phyloP scores from a whole-genome alignment of 2,329 filamentous ascomycete genomes.

The Exophiala oligosperma region DNA sequence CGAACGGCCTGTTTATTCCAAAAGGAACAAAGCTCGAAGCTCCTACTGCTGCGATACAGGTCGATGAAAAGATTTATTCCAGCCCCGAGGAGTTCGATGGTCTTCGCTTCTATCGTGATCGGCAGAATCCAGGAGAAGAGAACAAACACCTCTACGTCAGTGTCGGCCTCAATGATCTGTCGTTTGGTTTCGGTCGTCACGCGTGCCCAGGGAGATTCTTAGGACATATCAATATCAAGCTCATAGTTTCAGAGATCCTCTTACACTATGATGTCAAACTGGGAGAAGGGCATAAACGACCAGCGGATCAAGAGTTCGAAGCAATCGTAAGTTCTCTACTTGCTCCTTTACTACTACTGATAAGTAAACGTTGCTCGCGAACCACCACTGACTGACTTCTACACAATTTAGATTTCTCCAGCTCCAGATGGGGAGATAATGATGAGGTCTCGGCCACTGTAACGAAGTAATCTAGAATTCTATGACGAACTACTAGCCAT shows the following conservation, averaged over 20 bases:
- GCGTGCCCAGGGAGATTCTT: constrained; percentile 39
- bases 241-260: constrained; percentile 34
- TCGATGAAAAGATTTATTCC: constrained; percentile 20
- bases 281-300: constrained; percentile 17
- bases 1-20: constrained; percentile 23
- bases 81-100: constrained; percentile 23
- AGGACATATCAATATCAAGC: constrained; percentile 36
- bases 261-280: constrained; percentile 37
- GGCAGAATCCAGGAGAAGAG: constrained; percentile 14
- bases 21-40: constrained; percentile 19
- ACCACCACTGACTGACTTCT: neutral
- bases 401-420: neutral
- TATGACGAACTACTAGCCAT: too few relatives aligned
- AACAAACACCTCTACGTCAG: constrained; percentile 17
- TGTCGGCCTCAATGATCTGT: constrained; percentile 21
- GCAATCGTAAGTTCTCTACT: neutral
- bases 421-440: neutral
- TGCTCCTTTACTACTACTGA: too few relatives aligned
- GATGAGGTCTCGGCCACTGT: neutral
- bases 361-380: neutral
- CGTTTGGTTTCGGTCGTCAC: constrained; percentile 35
- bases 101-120: constrained; percentile 22
- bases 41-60: constrained; percentile 26
- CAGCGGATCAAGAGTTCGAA: constrained; percentile 7
- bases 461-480: neutral